phyloP scores from a whole-genome alignment of 768 basidiomycete genomes.

The Tylopilus intermedius region DNA sequence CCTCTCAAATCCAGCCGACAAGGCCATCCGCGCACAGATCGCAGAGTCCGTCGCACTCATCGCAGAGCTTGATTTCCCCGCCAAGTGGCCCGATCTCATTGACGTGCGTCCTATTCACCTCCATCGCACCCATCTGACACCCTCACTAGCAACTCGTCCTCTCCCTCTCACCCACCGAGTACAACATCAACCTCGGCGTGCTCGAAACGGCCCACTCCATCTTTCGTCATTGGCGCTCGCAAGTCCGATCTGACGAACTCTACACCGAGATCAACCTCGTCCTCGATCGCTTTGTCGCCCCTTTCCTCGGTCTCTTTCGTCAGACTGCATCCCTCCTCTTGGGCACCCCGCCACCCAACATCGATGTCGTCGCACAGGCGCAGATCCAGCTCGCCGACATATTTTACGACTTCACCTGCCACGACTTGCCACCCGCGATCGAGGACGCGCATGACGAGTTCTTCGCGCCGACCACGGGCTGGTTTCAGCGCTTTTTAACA shows the following conservation, averaged over 20 bases:
- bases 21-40: constrained; percentile 73
- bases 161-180: constrained; percentile 76
- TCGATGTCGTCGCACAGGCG: constrained; percentile 58
- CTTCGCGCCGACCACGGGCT: constrained; percentile 64
- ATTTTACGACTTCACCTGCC: constrained; percentile 91
- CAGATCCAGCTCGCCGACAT: constrained; percentile 80
- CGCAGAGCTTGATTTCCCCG: constrained; percentile 88
- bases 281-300: constrained; percentile 72
- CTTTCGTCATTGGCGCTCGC: constrained; percentile 88
- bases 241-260: constrained; percentile 80
- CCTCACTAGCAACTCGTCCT: constrained; percentile 73
- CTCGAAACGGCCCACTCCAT: constrained; percentile 95
- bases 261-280: constrained; percentile 92
- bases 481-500: constrained; percentile 74
- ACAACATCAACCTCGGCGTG: constrained; percentile 83
- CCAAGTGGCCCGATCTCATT: constrained; percentile 81
- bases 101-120: constrained; percentile 55
- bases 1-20: constrained; percentile 70
- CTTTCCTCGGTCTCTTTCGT: constrained; percentile 81
- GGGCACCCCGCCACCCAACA: constrained; percentile 33
- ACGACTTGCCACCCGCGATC: constrained; percentile 90
- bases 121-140: constrained; percentile 13
- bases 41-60: constrained; percentile 92
- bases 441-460: constrained; percentile 85
- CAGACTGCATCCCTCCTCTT: constrained; percentile 55